Conservation (phyloP, 2,329 filamentous ascomycete genomes). For the Trichoderma simmonsii region DNA sequence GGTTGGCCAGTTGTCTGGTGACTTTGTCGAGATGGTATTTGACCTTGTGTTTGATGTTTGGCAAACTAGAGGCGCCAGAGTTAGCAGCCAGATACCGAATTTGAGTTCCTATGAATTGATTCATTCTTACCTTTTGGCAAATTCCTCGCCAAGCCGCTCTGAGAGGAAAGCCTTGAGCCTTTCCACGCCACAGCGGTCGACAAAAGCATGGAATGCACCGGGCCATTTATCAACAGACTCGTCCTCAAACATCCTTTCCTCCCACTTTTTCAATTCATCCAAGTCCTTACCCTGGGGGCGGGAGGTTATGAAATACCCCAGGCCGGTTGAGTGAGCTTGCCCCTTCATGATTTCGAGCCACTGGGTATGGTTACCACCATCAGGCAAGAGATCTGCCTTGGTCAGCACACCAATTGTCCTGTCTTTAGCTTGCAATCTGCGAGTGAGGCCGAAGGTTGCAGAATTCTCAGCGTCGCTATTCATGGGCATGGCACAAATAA, state of each 20-base stretch:
- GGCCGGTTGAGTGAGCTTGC: constrained; percentile 58
- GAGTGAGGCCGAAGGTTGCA: constrained; percentile 63
- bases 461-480: constrained; percentile 76
- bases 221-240: constrained; percentile 45
- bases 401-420: constrained; percentile 76
- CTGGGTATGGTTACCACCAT: constrained; percentile 47
- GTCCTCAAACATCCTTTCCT: constrained; percentile 50
- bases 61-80: constrained; percentile 38
- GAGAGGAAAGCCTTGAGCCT: constrained; percentile 53
- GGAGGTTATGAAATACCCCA: constrained; percentile 79
- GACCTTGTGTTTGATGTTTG: constrained; percentile 54
- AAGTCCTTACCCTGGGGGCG: constrained; percentile 57
- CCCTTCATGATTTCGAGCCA: constrained; percentile 64
- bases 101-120: not conserved
- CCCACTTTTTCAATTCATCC: constrained; percentile 50
- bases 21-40: constrained; percentile 50
- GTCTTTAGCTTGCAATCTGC: constrained; percentile 51
- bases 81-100: not conserved
- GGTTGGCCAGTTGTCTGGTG: constrained; percentile 49
- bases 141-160: constrained; percentile 50
- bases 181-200: constrained; percentile 51
- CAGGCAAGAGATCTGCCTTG: constrained; percentile 71
- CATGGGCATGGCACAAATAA: constrained; percentile 75
- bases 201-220: constrained; percentile 44
- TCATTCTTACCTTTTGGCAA: constrained; percentile 45